phyloP scores from a whole-genome alignment of 441 rosid species.

The Sinapis alba region DNA sequence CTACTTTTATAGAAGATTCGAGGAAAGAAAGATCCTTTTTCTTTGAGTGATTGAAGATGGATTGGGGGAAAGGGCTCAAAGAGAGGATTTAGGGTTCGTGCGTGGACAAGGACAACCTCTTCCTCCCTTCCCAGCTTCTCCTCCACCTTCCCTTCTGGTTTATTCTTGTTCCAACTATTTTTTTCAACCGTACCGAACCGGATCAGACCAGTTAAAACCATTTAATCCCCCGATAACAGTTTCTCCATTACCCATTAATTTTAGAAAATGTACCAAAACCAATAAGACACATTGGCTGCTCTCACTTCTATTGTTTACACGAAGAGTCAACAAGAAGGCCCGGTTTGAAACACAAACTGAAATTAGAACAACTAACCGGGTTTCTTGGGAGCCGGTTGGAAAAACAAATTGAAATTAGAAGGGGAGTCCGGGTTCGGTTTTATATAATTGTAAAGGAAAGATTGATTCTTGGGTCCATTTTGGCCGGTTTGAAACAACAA shows the following conservation, averaged over 20 bases:
- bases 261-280: no score
- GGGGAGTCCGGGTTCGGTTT: not conserved
- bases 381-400: not conserved
- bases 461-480: no score
- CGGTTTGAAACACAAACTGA: not conserved
- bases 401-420: not conserved
- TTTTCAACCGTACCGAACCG: not conserved
- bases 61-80: not conserved
- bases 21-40: not conserved
- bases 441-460: not conserved
- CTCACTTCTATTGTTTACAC: no score
- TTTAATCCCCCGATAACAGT: not conserved
- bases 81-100: constrained; percentile 24
- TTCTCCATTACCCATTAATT: not conserved
- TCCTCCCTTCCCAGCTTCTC: constrained; percentile 21
- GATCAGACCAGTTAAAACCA: not conserved
- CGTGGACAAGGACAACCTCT: constrained; percentile 6
- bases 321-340: not conserved
- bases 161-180: not conserved
- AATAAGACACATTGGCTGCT: no score
- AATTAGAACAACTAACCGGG: not conserved
- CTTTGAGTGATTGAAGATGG: not conserved
- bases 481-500: not conserved
- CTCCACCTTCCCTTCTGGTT: not conserved
- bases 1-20: constrained; percentile 16